Percentiles rank a stretch among this genome's conserved stretches.
Conservation (phyloP, 768 basidiomycete genomes). For the Mycena vulgaris region DNA sequence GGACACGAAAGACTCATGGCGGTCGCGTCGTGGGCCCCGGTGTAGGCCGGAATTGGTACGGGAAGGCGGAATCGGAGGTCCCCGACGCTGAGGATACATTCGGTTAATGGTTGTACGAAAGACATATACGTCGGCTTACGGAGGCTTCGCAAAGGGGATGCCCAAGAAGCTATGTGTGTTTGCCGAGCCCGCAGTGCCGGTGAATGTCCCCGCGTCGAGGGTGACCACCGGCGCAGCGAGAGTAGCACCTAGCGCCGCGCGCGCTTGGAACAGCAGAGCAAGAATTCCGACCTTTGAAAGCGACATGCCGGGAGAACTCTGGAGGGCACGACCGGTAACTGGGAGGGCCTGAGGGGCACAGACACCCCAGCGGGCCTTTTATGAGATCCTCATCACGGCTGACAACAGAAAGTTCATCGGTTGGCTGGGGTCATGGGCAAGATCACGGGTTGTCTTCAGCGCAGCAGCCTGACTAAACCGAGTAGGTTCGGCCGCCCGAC, state of each 20-base stretch:
- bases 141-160: constrained; percentile 70
- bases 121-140: constrained; percentile 53
- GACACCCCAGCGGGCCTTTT: not conserved
- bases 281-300: constrained; percentile 20
- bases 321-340: not conserved
- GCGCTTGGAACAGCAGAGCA: constrained; percentile 22
- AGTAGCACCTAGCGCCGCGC: constrained; percentile 41
- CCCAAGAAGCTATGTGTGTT: constrained; percentile 61
- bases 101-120: too few relatives aligned
- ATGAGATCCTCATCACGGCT: not conserved
- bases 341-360: not conserved
- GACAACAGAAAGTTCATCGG: not conserved
- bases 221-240: constrained; percentile 53
- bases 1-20: constrained; percentile 62
- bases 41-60: constrained; percentile 53
- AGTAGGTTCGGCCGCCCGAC: too few relatives aligned
- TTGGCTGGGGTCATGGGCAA: constrained; percentile 5
- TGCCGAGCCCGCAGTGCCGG: constrained; percentile 52
- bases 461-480: too few relatives aligned
- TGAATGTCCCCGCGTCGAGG: constrained; percentile 62
- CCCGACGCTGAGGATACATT: constrained; percentile 47
- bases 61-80: constrained; percentile 60
- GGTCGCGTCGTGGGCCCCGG: constrained; percentile 54
- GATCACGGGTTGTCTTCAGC: constrained; percentile 17
- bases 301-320: constrained; percentile 5